Base-by-base conservation (phyloP, 139 green algal genomes). In the Tetraselmis chui region DNA sequence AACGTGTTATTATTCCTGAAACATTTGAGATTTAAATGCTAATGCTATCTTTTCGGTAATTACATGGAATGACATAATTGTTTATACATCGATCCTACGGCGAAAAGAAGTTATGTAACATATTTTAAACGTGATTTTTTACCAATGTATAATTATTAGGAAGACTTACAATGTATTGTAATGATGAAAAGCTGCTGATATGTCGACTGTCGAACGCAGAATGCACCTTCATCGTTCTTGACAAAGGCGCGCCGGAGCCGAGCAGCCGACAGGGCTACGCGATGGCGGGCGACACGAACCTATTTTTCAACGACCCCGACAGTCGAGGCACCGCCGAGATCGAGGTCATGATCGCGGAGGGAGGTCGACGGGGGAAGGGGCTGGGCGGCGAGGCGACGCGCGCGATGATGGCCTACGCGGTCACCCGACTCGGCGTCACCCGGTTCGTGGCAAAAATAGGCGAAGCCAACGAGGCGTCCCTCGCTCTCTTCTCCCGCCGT, bases 201-300 rank as follows among this genome's bases (percentile, higher is more conserved):
- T n/a, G n/a, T n/a, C n/a, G n/a, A n/a, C n/a, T n/a, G n/a, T n/a
- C n/a, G n/a, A n/a, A n/a, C n/a, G 59, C 83, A 87, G 86, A 97
- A 81, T 91, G 87, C 81, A 97, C 92, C 0, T 97, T 95, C 79
- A 97, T 97, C 28, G 26, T 96, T 26, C 79, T 95, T 23, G 92
- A 97, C 75, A 83, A 31, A 0, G 79, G 67, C 58, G 30, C 79
- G 24, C 83, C 81, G 0, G 89, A 91, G 30, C 22, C 11, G 28
- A 31, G 27, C 77, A 28, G 77, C 31, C 58, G 28, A 29, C 78
- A 22, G 87, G 86, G 1, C 85, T 85, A 1, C 59, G 45, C 0
- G 85, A 91, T 32, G 86, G 87, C 1, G 59, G 90, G 90, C 1
- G 90, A 93, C 75, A 86, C 93, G 1, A 93, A 93, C 58, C 59